A percentile compares a stretch with the other conserved stretches of the same genome.
Evolutionary conservation across 306 rosid species (phyloP).

Genomic region (Vigna hirtella): DNA sequence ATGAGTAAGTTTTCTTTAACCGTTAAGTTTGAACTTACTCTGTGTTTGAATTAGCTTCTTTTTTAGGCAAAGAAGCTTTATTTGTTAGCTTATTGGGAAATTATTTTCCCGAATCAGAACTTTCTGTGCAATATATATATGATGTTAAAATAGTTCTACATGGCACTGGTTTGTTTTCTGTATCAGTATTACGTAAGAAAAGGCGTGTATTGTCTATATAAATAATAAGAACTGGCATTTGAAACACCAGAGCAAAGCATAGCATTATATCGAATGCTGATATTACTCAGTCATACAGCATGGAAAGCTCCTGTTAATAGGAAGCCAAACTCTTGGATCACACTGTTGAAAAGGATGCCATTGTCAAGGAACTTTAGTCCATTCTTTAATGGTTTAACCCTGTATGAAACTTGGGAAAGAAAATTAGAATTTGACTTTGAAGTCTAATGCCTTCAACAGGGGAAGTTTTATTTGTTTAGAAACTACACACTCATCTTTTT

Average conservation of each 20-base stretch:
- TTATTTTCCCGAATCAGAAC: background rate
- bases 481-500: background rate
- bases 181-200: background rate
- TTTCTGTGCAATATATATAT: background rate
- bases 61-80: background rate
- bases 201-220: background rate
- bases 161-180: background rate
- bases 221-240: background rate
- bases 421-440: background rate
- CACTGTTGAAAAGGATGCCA: background rate
- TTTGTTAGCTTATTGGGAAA: background rate
- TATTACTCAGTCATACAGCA: background rate
- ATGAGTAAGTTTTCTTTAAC: background rate
- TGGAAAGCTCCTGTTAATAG: background rate
- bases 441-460: constrained; percentile 16
- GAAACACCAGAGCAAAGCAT: background rate
- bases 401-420: background rate
- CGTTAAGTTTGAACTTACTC: constrained; percentile 6
- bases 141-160: background rate
- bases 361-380: background rate
- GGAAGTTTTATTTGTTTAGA: background rate
- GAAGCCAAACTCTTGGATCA: background rate
- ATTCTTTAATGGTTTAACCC: constrained; percentile 4
- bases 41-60: background rate
- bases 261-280: background rate